Conservation (phyloP, 306 rosid species). For the Quercus wislizeni region DNA sequence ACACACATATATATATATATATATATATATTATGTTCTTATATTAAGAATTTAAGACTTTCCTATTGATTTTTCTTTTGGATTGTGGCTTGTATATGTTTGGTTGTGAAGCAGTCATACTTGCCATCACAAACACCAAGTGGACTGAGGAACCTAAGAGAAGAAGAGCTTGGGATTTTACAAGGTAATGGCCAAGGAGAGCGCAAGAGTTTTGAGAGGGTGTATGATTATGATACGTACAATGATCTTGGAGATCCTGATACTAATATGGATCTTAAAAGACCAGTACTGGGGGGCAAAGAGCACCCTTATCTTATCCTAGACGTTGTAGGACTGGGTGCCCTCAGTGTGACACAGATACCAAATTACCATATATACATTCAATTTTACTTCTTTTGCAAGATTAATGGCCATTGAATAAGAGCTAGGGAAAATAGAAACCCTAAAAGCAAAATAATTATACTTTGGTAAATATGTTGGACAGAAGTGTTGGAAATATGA, state of each 20-base stretch:
- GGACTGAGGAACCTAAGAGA: constrained; percentile 39
- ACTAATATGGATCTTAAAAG: constrained; percentile 17
- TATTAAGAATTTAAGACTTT: too few species aligned
- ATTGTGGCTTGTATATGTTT: too few species aligned
- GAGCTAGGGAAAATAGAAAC: not conserved
- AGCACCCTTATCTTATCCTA: constrained; percentile 33
- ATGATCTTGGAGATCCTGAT: constrained; percentile 8
- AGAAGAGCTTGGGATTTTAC: constrained; percentile 34
- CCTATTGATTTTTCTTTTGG: too few species aligned
- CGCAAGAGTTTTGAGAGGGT: constrained; percentile 35
- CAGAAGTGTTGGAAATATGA: too few species aligned
- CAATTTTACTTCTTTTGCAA: not conserved
- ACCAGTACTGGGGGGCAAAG: constrained; percentile 33
- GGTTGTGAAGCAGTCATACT: constrained; percentile 32
- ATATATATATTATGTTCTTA: too few species aligned
- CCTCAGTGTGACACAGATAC: constrained; percentile 11
- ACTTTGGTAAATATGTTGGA: too few species aligned
- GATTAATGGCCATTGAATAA: too few species aligned
- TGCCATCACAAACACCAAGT: constrained; percentile 41
- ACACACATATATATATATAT: too few species aligned
- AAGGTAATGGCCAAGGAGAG: constrained; percentile 44
- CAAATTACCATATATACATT: not conserved
- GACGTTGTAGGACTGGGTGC: constrained; percentile 42
- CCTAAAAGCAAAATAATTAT: too few species aligned
- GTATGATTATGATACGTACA: constrained; percentile 21